Percentiles rank a stretch among this genome's conserved stretches.
Evolutionary conservation across 768 basidiomycete genomes (phyloP).

Genomic region (Leccinellum luteum): DNA sequence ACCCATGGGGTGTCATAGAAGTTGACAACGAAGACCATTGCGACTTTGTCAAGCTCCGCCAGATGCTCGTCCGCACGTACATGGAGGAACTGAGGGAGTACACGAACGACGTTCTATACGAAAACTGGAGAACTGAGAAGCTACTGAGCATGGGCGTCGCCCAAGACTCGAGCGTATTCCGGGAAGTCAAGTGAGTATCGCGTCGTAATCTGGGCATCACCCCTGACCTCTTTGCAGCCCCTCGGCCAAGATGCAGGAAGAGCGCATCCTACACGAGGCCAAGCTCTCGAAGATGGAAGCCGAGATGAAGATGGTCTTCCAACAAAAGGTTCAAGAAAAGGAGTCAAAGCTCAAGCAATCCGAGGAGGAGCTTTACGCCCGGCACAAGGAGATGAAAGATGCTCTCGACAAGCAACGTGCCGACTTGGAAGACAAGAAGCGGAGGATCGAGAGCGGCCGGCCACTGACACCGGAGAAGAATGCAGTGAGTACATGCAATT

Average conservation of each 20-base stretch:
- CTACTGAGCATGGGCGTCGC: constrained; percentile 96
- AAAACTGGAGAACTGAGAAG: constrained; percentile 98
- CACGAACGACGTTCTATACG: constrained; percentile 93
- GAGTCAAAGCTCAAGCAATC: constrained; percentile 98
- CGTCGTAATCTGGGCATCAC: background rate
- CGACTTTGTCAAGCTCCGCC: constrained; percentile 98
- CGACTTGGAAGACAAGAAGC: constrained; percentile 98
- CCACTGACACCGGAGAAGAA: constrained; percentile 95
- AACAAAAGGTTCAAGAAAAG: constrained; percentile 99
- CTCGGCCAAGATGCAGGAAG: constrained; percentile 93
- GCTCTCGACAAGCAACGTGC: constrained; percentile 93
- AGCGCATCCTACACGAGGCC: constrained; percentile 92
- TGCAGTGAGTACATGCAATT: constrained; percentile 51
- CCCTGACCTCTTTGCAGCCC: constrained; percentile 55
- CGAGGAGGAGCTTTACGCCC: constrained; percentile 97
- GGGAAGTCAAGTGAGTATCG: constrained; percentile 90
- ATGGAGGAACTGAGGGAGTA: constrained; percentile 99
- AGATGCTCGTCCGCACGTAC: constrained; percentile 98
- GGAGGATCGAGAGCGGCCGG: constrained; percentile 90
- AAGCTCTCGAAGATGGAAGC: constrained; percentile 99
- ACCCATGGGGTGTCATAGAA: constrained; percentile 99
- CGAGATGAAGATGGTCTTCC: constrained; percentile 99
- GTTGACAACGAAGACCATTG: constrained; percentile 99
- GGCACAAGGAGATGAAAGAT: constrained; percentile 99
- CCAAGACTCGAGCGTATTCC: constrained; percentile 97